phyloP scores from a whole-genome alignment of 2,329 filamentous ascomycete species.

The Plenodomus biglobosus region DNA sequence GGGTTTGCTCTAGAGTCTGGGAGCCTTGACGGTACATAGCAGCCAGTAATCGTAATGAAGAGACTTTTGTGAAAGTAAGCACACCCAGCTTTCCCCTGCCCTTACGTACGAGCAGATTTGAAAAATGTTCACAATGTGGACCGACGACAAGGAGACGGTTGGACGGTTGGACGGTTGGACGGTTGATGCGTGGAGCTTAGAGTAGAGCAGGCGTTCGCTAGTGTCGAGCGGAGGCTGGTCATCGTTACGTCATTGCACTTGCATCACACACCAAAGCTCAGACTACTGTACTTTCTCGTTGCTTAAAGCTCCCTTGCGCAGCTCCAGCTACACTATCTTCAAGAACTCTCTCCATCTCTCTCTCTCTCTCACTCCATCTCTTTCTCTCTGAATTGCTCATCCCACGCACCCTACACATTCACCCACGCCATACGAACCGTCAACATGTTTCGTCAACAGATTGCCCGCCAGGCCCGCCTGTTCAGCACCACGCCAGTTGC shows the following conservation, averaged over 20 bases:
- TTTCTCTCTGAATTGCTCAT: constrained; percentile 1
- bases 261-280: constrained; percentile 3
- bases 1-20: constrained; percentile 42
- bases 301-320: constrained; percentile 18
- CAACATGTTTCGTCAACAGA: constrained; percentile 52
- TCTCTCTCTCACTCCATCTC: constrained; percentile 6
- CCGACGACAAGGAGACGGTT: too few species aligned
- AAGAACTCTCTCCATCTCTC: constrained; percentile 8
- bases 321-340: constrained; percentile 4
- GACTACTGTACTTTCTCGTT: constrained; percentile 5
- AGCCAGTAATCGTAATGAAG: not conserved
- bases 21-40: not conserved
- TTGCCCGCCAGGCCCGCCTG: constrained; percentile 50
- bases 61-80: not conserved
- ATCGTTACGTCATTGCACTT: constrained; percentile 27
- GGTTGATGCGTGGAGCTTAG: not conserved
- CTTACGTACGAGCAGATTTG: too few species aligned
- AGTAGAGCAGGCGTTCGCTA: not conserved
- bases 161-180: too few species aligned
- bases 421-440: constrained; percentile 8
- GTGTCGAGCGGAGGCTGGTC: constrained; percentile 11
- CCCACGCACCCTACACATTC: constrained; percentile 2
- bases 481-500: constrained; percentile 57
- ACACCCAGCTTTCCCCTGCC: too few species aligned
- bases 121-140: not conserved